Percentiles rank a stretch among this genome's conserved stretches.
Evolutionary conservation across 2,329 filamentous ascomycete genomes (phyloP).

Genomic region (Diaporthe sp.): DNA sequence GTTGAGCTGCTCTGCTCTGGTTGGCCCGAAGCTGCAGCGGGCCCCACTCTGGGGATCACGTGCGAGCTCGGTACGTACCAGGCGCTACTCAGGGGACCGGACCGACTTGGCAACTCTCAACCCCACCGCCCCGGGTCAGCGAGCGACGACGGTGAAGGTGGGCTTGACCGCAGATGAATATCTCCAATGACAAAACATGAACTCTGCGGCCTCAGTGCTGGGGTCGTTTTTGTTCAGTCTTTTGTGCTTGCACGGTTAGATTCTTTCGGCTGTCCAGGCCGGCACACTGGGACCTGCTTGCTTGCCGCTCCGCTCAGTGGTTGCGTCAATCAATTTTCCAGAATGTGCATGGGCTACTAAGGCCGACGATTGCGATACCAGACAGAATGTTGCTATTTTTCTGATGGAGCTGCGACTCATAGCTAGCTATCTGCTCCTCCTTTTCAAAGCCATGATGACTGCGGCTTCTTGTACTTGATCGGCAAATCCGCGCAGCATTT

Average conservation of each 20-base stretch:
- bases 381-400: not conserved
- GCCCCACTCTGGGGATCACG: not conserved
- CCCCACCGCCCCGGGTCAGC: not conserved
- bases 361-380: not conserved
- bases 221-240: not conserved
- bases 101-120: not conserved
- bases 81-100: not conserved
- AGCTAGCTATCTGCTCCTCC: not conserved
- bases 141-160: not conserved
- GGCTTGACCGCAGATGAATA: not conserved
- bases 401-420: not conserved
- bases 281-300: not conserved
- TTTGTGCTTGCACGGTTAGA: not conserved
- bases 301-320: not conserved
- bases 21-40: not conserved
- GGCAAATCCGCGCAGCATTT: not conserved
- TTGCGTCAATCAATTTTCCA: not conserved
- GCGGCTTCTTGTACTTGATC: not conserved
- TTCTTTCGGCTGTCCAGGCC: not conserved
- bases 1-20: slow-evolving; percentile 15
- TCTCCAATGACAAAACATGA: not conserved
- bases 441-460: not conserved
- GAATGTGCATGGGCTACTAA: not conserved
- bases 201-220: not conserved
- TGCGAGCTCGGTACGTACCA: not conserved